Base-by-base conservation (phyloP, 805 yeast genomes). In the Lachancea thermotolerans region DNA sequence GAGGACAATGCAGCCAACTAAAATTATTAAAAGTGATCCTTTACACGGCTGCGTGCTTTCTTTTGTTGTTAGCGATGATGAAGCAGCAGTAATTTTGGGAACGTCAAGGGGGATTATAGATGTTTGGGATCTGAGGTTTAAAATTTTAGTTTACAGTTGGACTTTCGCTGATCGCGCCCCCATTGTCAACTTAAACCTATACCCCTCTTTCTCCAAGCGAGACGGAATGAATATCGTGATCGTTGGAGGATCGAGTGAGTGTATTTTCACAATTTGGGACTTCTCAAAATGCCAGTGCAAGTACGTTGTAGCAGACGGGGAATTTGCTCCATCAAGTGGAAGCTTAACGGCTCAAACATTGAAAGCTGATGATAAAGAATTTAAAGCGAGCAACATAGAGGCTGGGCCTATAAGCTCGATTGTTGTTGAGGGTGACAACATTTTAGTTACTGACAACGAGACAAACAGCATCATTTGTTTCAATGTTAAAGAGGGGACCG, bases 101-200 rank as follows among this genome's bases (percentile, higher is more conserved):
- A 86, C 96, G 0, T 67, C 76, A 0, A 75, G 74, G 34, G 97
- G 97, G 1, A 67, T 82, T 0, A 58, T 93, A 28, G 81, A 79
- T 50, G 64, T 91, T 12, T 89, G 96, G 95, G 96, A 89, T 60
- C 52, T 85, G 31, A 68, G 95, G 44, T 86, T 88, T 59, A 71
- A 71, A 31, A 47, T 83, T 0, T 66, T 75, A 35, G 66, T 87
- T 31, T 80, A 75, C 49, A 69, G 82, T 1, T 84, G 88, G 79
- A 73, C 74, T 9, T 72, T 87, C 37, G 74, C 71, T 35, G 67
- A 69, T 11, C 70, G 71, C 3, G 63, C 58, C 17, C 76, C 82
- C 1, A 79, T 88, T 8, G 66, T 68, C 9, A 62, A 71, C 27
- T 56, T 88, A 9, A 58, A 83, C 0, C 51, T 61, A 4, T 62